These are phyloP conservation scores for Lanmaoa pseudosensibilis DNA, from an alignment of 768 basidiomycete species.

Conservation along the genomic window DNA sequence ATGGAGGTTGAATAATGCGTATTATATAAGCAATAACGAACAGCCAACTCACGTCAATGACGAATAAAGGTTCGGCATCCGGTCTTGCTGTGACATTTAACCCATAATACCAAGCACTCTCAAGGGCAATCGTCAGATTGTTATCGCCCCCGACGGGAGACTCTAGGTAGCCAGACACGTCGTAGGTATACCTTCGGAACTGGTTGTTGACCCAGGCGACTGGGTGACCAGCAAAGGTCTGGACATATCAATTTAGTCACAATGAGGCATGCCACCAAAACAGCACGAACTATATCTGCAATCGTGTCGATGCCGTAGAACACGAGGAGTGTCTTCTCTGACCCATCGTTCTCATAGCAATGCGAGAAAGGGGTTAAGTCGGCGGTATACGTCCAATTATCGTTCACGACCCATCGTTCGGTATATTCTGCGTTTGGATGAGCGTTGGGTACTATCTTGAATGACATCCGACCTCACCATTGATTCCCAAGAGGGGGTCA, in stretches of 20 bases:
- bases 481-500: slow-evolving; percentile 52
- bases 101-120: slow-evolving; percentile 55
- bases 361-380: slow-evolving; percentile 46
- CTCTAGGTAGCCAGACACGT: slow-evolving; percentile 24
- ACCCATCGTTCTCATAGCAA: slow-evolving; percentile 17
- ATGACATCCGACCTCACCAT: slow-evolving; percentile 38
- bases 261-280: background rate
- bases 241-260: background rate
- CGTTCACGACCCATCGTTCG: slow-evolving; percentile 54
- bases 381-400: slow-evolving; percentile 61
- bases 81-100: slow-evolving; percentile 51
- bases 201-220: slow-evolving; percentile 60
- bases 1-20: background rate
- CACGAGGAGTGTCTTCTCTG: slow-evolving; percentile 43
- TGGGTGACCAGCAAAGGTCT: slow-evolving; percentile 52
- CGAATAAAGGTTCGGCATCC: slow-evolving; percentile 39
- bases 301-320: slow-evolving; percentile 61
- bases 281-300: slow-evolving; percentile 48
- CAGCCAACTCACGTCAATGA: slow-evolving; percentile 27
- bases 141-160: slow-evolving; percentile 34
- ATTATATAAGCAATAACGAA: background rate
- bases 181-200: slow-evolving; percentile 48
- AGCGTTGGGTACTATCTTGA: background rate
- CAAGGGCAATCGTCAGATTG: slow-evolving; percentile 51
- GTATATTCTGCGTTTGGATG: slow-evolving; percentile 43